These are phyloP conservation scores for Hamamelis virginiana DNA, from an alignment of 164 flowering plant genomes.

Conservation along the genomic window DNA sequence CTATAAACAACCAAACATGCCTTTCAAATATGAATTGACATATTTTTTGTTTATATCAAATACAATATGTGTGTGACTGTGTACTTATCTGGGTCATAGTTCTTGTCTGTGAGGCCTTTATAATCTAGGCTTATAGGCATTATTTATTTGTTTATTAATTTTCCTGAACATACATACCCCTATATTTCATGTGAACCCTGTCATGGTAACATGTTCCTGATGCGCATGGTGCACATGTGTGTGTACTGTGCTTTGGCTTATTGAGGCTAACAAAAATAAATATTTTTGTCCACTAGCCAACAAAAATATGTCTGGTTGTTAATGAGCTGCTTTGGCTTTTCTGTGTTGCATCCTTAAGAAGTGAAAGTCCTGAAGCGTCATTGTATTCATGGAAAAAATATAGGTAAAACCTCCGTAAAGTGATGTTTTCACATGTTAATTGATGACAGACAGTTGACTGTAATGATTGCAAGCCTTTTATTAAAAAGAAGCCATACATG, in stretches of 20 bases:
- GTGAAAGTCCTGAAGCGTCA: background rate
- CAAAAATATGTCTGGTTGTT: conserved; percentile 5
- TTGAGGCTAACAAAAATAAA: too few relatives aligned
- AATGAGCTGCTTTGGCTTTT: background rate
- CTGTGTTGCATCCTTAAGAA: too few relatives aligned
- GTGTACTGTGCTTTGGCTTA: too few relatives aligned
- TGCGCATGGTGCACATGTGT: conserved; percentile 23
- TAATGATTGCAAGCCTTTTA: too few relatives aligned
- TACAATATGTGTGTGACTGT: background rate
- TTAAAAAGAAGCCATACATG: too few relatives aligned
- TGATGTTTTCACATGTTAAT: background rate
- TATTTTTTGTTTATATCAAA: background rate
- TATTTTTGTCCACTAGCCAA: conserved; percentile 13
- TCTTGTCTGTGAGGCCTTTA: too few relatives aligned
- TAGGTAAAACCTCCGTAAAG: background rate
- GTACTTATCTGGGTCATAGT: background rate
- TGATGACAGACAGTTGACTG: too few relatives aligned
- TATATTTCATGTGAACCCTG: background rate
- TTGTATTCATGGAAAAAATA: background rate
- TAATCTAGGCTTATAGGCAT: too few relatives aligned
- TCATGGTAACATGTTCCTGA: background rate
- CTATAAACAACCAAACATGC: background rate
- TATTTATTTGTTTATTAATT: background rate
- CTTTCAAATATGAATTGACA: background rate
- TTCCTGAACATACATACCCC: background rate